Evolutionary conservation across 345 rosid species (phyloP).

Genomic region (Acer negundo): DNA sequence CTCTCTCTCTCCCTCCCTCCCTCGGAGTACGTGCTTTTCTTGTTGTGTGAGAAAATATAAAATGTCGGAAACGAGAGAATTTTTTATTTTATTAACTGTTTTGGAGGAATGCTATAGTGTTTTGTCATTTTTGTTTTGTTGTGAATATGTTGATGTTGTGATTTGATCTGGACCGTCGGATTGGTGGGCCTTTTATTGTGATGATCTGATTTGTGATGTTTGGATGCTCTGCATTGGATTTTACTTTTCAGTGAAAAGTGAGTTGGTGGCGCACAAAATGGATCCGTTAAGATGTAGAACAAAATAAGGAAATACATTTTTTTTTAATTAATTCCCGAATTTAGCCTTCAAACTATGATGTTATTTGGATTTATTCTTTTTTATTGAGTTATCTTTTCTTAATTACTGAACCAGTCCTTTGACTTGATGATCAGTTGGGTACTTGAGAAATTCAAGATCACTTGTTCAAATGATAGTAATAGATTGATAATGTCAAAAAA

Average conservation of each 20-base stretch:
- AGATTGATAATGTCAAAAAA: no score
- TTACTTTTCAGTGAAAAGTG: neutral
- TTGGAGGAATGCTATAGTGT: neutral
- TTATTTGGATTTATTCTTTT: no score
- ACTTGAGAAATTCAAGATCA: no score
- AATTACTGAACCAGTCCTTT: no score
- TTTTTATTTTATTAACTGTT: neutral
- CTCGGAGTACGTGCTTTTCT: conserved; percentile 9
- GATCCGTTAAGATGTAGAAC: neutral
- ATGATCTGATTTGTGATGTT: neutral
- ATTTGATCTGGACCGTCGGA: neutral
- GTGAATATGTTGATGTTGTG: neutral
- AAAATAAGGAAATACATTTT: neutral
- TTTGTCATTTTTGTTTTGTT: neutral
- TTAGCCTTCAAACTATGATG: no score
- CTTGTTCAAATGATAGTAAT: no score
- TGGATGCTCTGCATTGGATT: neutral
- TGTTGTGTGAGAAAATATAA: neutral
- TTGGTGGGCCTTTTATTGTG: accelerated
- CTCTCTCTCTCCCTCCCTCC: conserved; percentile 5
- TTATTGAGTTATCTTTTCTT: no score
- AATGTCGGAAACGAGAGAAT: neutral
- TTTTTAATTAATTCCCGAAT: no score
- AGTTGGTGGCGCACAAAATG: neutral
- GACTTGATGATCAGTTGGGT: no score